Evolutionary conservation across 2,329 filamentous ascomycete species (phyloP).

Genomic region (Talaromyces piceae): DNA sequence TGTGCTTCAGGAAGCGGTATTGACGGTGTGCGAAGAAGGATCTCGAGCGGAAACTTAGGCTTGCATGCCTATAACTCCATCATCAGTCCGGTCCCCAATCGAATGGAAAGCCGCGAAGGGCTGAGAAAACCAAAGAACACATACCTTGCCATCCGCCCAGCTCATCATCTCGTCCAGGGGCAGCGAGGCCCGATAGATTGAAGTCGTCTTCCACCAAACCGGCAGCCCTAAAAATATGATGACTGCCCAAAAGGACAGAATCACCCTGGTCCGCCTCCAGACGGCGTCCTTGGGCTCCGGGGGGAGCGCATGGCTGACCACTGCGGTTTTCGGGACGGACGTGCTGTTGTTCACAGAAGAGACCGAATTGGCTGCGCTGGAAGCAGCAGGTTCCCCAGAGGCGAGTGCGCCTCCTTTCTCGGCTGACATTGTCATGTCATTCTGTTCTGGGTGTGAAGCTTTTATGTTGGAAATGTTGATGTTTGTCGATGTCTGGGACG

Average conservation of each 20-base stretch:
- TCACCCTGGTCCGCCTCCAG: slow-evolving; percentile 63
- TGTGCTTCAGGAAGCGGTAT: slow-evolving; percentile 62
- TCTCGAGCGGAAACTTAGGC: slow-evolving; percentile 78
- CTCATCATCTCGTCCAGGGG: slow-evolving; percentile 79
- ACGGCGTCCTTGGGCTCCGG: slow-evolving; percentile 66
- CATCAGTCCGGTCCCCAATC: neutral
- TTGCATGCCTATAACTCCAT: slow-evolving; percentile 62
- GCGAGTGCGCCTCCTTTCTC: slow-evolving; percentile 27
- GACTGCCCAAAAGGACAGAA: slow-evolving; percentile 85
- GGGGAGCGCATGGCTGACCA: slow-evolving; percentile 50
- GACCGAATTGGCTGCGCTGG: neutral
- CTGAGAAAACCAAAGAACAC: neutral
- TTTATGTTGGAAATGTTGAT: neutral
- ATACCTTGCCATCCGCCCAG: slow-evolving; percentile 85
- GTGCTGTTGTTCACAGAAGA: slow-evolving; percentile 8
- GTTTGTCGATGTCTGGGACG: neutral
- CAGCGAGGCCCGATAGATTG: slow-evolving; percentile 78
- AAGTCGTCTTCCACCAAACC: slow-evolving; percentile 93
- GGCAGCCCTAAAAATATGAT: slow-evolving; percentile 78
- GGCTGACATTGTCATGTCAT: slow-evolving; percentile 29
- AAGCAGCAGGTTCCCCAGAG: slow-evolving; percentile 14
- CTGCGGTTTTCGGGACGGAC: slow-evolving; percentile 18
- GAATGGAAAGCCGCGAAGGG: neutral
- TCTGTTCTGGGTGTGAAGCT: slow-evolving; percentile 16
- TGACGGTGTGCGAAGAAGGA: slow-evolving; percentile 64